Evolutionary conservation across 129 eudicot genomes (phyloP), one percentile per base, ranked within the genome.

Genomic region (Tanacetum coccineum): DNA sequence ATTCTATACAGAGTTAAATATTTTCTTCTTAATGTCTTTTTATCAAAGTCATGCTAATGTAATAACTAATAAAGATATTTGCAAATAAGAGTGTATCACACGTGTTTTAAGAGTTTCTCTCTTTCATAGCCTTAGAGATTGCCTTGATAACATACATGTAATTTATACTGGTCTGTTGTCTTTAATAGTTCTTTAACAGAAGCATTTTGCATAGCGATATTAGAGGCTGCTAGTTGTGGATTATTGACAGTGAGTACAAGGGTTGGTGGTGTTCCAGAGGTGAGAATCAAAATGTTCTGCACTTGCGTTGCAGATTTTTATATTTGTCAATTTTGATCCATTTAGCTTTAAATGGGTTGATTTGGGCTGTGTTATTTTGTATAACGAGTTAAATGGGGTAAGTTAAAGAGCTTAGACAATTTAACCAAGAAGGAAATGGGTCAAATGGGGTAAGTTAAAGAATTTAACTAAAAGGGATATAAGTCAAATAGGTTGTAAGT

Each of bases 231-330:
- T 54, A 94, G 99, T 69, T 94, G 99, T 69, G 99, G 99, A 77
- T 71, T 94, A 66, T 49, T 89, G 75, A 94, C 99, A 25, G 99
- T 94, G 78, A 89, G 99, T 62, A 94, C 99, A 44, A 85, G 97
- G 9, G 99, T 94, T 25, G 99, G 99, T 64, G 99, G 99, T 79
- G 99, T 94, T 75, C 99, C 99, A 67, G 99, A 94, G 99, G 99
- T 72, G 81, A 70, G 86, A n/a, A 14, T 55, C 21, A 51, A 20
- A 13, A 51, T n/a, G 14, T 67, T 70, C 32, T 76, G 13, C 39
- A 46, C 57, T 62, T 74, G 12, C 66, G 11, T 68, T 75, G 64
- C 45, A 47, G 19, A 56, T 15, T 20, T 25, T 36, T 36, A 36
- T 6, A 49, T 2, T 8, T 49, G 54, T 14, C 54, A 49, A 1